Evolutionary conservation across 1,139 yeast species (phyloP).

Genomic region (Geotrichum histeridarum): DNA sequence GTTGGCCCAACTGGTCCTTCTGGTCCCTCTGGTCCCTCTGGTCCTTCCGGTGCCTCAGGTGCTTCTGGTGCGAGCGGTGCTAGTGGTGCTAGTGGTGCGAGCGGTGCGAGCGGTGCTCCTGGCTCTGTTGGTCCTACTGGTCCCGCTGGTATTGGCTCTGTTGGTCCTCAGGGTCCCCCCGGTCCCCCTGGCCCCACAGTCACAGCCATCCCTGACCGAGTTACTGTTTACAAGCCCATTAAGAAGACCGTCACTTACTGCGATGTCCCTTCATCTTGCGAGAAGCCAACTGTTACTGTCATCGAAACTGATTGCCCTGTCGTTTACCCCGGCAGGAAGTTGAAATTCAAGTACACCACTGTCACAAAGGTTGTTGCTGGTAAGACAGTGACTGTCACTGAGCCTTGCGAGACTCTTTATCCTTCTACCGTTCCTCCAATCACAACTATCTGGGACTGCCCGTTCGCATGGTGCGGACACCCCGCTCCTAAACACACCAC

Average conservation of each 20-base stretch:
- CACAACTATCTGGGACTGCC: background rate
- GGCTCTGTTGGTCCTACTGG: too few species aligned
- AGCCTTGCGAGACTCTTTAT: slow-evolving; percentile 15
- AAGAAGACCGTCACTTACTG: slow-evolving; percentile 3
- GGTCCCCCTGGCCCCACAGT: background rate
- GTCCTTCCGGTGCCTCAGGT: too few species aligned
- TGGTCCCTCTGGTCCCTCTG: too few species aligned
- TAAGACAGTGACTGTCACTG: slow-evolving; percentile 17
- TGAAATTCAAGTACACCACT: slow-evolving; percentile 8
- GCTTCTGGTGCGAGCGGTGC: too few species aligned
- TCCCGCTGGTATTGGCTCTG: background rate
- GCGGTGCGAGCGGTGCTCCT: too few species aligned
- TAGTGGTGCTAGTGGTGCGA: too few species aligned
- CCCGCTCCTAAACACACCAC: background rate
- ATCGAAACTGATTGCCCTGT: slow-evolving; percentile 6
- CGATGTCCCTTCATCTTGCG: background rate
- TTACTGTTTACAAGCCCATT: background rate
- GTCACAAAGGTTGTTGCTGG: slow-evolving; percentile 10
- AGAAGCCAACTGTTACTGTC: slow-evolving; percentile 2
- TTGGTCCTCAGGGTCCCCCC: background rate
- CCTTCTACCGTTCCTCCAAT: slow-evolving; percentile 7
- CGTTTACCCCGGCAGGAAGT: background rate
- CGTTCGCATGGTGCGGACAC: too few species aligned
- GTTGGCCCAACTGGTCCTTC: too few species aligned
- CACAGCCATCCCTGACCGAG: background rate